Base-by-base conservation (phyloP, 1,139 yeast genomes). In the Blastobotrys petasosporus region DNA sequence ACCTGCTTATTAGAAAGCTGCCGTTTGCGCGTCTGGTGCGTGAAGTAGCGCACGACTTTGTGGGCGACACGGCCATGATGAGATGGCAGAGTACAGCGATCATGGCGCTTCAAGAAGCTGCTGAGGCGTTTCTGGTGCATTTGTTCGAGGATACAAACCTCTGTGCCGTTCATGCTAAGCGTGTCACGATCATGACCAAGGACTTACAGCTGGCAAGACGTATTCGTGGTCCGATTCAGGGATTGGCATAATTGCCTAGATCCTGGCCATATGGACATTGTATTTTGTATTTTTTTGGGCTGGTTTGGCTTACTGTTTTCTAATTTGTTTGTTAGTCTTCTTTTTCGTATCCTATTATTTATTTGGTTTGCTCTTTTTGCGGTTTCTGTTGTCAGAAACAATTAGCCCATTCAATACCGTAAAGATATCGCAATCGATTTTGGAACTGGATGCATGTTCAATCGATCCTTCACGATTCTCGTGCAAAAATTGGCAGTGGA, bases 181-280 rank as follows among this genome's bases (percentile, higher is more conserved):
- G 97, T 54, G 95, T 90, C 16, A 90, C 97, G 0, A 85, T 90
- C 25, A 87, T 87, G 95, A 90, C 85, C 59, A 86, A 85, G 63
- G 97, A 90, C 62, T 82, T 90, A 54, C 95, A 87, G 59, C 71
- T 90, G 56, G 97, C 97, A 1, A 75, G 97, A 63, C 73, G 97
- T 60, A 80, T 90, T 44, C 74, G 97, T 54, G 97, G 96, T n/a
- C 63, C 58, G 8, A 52, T 45, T 29, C 53, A 50, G 17, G 54
- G 54, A 7, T 39, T 48, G 11, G 54, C 52, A 3, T 49, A 39
- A 11, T 16, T 17, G n/a, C n/a, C n/a, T n/a, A n/a, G n/a, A n/a
- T n/a, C n/a, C n/a, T n/a, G 25, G 25, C 25, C 15, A 30, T 20
- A 16, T 20, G 25, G 25, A 20, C 25, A 20, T n/a, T n/a, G n/a